Conservation (phyloP, 257 asterid genomes). For the Cynanchum wilfordii region DNA sequence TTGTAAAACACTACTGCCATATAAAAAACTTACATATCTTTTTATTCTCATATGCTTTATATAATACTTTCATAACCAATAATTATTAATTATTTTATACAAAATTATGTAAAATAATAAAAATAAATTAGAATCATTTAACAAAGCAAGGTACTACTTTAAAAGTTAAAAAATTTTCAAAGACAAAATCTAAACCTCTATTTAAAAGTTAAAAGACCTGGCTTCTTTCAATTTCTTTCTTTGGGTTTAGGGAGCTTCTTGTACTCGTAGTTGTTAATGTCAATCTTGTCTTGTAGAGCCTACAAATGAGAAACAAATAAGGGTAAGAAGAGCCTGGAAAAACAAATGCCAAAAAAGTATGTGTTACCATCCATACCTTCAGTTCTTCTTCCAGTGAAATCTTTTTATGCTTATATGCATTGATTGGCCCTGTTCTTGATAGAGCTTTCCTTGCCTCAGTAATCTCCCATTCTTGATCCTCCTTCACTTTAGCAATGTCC, state of each 20-base stretch:
- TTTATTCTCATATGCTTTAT: too few relatives aligned
- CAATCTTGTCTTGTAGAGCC: slow-evolving; percentile 76
- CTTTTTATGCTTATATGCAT: slow-evolving; percentile 74
- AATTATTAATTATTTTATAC: too few relatives aligned
- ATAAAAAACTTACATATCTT: too few relatives aligned
- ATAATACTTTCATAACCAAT: too few relatives aligned
- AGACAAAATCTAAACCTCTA: not conserved
- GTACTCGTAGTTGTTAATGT: slow-evolving; percentile 76
- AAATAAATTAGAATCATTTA: too few relatives aligned
- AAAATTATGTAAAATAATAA: too few relatives aligned
- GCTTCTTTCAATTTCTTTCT: slow-evolving; percentile 19
- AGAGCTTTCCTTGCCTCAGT: slow-evolving; percentile 75
- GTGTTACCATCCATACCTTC: slow-evolving; percentile 44
- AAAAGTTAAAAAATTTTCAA: not conserved
- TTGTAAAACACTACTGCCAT: too few relatives aligned
- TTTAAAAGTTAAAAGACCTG: not conserved
- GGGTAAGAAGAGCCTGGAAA: not conserved
- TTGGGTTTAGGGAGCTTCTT: slow-evolving; percentile 76
- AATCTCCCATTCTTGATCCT: slow-evolving; percentile 93
- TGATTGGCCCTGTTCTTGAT: slow-evolving; percentile 74
- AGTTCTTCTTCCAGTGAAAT: slow-evolving; percentile 81
- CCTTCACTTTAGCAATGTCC: slow-evolving; percentile 88
- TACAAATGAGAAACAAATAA: slow-evolving; percentile 22
- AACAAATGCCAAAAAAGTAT: not conserved
- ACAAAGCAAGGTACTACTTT: too few relatives aligned